A percentile compares a stretch with the other conserved stretches of the same genome.
These are phyloP conservation scores for Diaporthe sp. DNA, from an alignment of 2,329 filamentous ascomycete genomes.

Conservation along the genomic window DNA sequence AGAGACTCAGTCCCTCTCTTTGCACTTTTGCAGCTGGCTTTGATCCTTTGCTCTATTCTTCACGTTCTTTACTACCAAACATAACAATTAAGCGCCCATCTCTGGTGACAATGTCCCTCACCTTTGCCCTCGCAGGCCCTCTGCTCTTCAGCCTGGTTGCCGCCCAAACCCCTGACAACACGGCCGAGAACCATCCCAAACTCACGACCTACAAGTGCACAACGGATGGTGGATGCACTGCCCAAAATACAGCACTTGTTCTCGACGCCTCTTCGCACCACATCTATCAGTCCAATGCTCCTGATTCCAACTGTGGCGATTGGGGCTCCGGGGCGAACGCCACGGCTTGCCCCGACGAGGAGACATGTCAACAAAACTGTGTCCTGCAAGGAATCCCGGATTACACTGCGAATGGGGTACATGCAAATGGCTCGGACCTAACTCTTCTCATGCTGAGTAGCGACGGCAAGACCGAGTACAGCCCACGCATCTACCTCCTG, in stretches of 20 bases:
- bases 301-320: conserved; percentile 50
- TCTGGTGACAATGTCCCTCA: neutral
- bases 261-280: conserved; percentile 62
- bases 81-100: neutral
- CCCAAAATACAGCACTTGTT: conserved; percentile 63
- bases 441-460: conserved; percentile 49
- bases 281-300: conserved; percentile 58
- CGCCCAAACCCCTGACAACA: conserved; percentile 42
- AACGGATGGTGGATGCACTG: conserved; percentile 61
- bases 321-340: conserved; percentile 55
- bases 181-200: conserved; percentile 64
- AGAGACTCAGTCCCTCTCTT: neutral
- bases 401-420: conserved; percentile 57
- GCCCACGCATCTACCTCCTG: conserved; percentile 70
- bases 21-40: neutral
- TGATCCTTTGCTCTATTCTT: neutral
- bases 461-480: conserved; percentile 45
- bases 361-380: conserved; percentile 67
- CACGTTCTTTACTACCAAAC: neutral
- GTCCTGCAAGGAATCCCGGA: conserved; percentile 65
- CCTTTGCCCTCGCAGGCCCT: neutral
- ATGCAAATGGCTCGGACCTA: conserved; percentile 50
- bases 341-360: conserved; percentile 63
- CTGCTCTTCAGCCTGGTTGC: conserved; percentile 19
- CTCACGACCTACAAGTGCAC: conserved; percentile 68